phyloP scores from a whole-genome alignment of 257 asterid genomes.

The Penstemon eatonii region DNA sequence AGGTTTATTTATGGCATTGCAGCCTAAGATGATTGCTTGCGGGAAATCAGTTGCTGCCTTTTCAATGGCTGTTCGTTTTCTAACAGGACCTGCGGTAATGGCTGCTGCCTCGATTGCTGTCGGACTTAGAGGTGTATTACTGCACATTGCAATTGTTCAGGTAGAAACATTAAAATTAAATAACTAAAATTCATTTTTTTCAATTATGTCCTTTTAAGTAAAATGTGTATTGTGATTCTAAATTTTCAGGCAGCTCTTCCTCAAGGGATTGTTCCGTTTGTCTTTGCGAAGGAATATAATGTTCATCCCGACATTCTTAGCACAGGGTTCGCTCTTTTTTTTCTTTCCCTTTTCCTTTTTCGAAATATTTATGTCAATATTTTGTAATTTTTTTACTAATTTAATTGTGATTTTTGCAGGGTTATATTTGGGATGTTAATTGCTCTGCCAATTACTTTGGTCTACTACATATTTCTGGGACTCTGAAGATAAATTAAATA shows the following conservation, averaged over 20 bases:
- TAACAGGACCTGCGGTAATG: conserved; percentile 71
- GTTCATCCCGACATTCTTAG: conserved; percentile 73
- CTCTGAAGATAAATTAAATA: conserved; percentile 25
- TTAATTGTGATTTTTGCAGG: conserved; percentile 42
- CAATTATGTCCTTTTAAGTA: not conserved
- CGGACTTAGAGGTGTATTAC: conserved; percentile 61
- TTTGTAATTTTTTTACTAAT: not conserved
- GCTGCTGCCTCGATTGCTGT: conserved; percentile 70
- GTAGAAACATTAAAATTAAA: conserved; percentile 11
- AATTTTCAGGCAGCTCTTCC: conserved; percentile 66
- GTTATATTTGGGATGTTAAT: conserved; percentile 77
- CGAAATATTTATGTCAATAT: too few relatives aligned
- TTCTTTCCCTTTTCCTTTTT: not conserved
- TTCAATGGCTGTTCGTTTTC: conserved; percentile 63
- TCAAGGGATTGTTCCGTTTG: conserved; percentile 73
- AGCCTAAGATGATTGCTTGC: conserved; percentile 66
- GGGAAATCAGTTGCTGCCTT: conserved; percentile 61
- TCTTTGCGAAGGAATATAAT: conserved; percentile 68
- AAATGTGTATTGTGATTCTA: not conserved
- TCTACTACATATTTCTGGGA: conserved; percentile 60
- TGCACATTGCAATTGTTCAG: conserved; percentile 74
- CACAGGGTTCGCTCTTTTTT: conserved; percentile 56
- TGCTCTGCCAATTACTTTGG: conserved; percentile 63
- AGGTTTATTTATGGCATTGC: conserved; percentile 78
- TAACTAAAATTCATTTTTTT: not conserved